A percentile compares a stretch with the other conserved stretches of the same genome.
Conservation (phyloP, 257 asterid genomes). For the Ballota nigra region DNA sequence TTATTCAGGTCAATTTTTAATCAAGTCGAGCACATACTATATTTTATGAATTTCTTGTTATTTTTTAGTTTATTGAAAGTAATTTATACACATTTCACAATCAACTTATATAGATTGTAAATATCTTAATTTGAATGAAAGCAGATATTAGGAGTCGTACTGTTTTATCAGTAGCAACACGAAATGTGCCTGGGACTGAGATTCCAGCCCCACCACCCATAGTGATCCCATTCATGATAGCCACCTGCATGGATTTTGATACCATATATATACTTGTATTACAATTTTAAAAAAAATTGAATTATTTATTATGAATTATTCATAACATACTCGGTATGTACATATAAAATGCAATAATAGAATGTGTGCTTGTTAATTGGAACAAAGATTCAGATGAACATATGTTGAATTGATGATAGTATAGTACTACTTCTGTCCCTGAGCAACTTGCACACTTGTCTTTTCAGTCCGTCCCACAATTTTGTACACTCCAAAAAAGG, state of each 20-base stretch:
- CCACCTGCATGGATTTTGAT: slow-evolving; percentile 46
- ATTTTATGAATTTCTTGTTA: not conserved
- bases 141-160: slow-evolving; percentile 27
- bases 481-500: too few relatives aligned
- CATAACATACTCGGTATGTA: not conserved
- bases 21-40: not conserved
- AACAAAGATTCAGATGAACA: too few relatives aligned
- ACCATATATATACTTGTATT: too few relatives aligned
- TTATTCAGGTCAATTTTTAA: not conserved
- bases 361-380: too few relatives aligned
- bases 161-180: slow-evolving; percentile 71
- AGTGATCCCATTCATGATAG: slow-evolving; percentile 64
- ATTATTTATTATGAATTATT: not conserved
- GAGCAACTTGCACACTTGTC: too few relatives aligned
- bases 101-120: not conserved
- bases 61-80: not conserved
- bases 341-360: too few relatives aligned
- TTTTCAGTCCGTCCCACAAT: too few relatives aligned
- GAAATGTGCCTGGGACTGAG: slow-evolving; percentile 73
- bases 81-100: not conserved
- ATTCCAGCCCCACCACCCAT: slow-evolving; percentile 91
- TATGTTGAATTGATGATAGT: too few relatives aligned
- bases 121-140: not conserved
- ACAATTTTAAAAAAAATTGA: not conserved
- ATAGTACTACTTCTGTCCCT: too few relatives aligned